Evolutionary conservation across 1,284 basidiomycete species (phyloP).

Genomic region (Apiotrichum gracile): DNA sequence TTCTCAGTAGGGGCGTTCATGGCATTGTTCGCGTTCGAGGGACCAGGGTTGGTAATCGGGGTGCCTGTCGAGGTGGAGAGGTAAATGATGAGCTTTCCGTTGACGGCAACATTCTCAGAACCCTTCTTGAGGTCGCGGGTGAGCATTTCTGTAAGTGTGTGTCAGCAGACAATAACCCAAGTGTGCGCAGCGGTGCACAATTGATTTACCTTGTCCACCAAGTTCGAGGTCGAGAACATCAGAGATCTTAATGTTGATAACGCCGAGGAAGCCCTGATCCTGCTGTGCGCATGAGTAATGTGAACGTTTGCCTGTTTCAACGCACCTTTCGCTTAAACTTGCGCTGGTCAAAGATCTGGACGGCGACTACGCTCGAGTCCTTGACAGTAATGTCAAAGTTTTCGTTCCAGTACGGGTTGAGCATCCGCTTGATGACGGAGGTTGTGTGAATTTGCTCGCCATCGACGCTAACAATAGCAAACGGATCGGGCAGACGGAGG

Average conservation of each 20-base stretch:
- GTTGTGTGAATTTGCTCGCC: constrained; percentile 91
- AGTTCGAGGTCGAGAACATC: constrained; percentile 85
- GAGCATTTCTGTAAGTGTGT: constrained; percentile 58
- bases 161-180: background rate
- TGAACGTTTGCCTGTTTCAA: background rate
- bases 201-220: constrained; percentile 67
- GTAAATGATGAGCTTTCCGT: constrained; percentile 76
- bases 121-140: constrained; percentile 78
- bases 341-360: constrained; percentile 95
- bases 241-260: constrained; percentile 83
- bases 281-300: constrained; percentile 2
- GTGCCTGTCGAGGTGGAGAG: constrained; percentile 72
- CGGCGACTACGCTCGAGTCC: constrained; percentile 82
- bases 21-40: constrained; percentile 38
- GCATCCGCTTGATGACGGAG: constrained; percentile 77
- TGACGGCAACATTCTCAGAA: constrained; percentile 77
- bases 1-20: constrained; percentile 19
- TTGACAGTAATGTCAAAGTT: constrained; percentile 84
- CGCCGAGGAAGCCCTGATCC: constrained; percentile 90
- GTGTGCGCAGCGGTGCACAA: background rate
- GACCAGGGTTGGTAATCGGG: constrained; percentile 68
- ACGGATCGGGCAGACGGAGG: constrained; percentile 85
- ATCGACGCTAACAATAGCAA: constrained; percentile 90
- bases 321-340: constrained; percentile 79
- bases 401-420: constrained; percentile 92